Base-by-base conservation (phyloP, 805 yeast genomes). In the Yamadazyma akitaensis region DNA sequence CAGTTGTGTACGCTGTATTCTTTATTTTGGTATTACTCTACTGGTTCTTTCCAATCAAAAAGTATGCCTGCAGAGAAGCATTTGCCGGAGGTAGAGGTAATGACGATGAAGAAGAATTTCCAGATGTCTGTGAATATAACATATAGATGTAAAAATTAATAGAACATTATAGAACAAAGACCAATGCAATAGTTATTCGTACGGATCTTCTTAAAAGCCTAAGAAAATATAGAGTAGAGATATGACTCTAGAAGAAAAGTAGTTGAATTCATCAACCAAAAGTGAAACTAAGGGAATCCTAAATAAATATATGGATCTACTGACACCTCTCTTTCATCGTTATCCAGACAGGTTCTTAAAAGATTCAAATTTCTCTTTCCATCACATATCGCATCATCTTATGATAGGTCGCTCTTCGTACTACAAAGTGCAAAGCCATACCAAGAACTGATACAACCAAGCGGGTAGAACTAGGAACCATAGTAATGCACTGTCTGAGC, bases 401-500 rank as follows among this genome's bases (percentile, higher is more conserved):
- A 56, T 55, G 67, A 61, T 61, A 47, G 64, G 14, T 46, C 40
- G 53, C 45, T 41, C 50, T 48, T 42, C 49, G 31, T 11, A 11
- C 31, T 26, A 37, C 40, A 33, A 38, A 32, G 19, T 44, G 47
- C 40, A 17, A 11, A 33, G 16, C 24, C 17, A n/a, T 38, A 40
- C 28, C 47, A 44, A 44, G 47, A 44, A 44, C 47, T 44, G 47
- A 39, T 35, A 44, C 38, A 9, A 19, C 16, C 36, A 19, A 28
- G 28, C 43, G 43, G 43, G 38, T 44, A 30, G 14, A 31, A 46
- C 53, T 44, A 56, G 44, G 47, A 51, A 59, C 60, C 65, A 65
- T 64, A 62, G 47, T 56, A 62, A 60, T 68, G 85, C 80, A 81
- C 86, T 81, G 86, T 81, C 86, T 80, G 43, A 65, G 82, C 73